A percentile compares a stretch with the other conserved stretches of the same genome.
Conservation (phyloP, 169 alveolate genomes). For the Plasmodium blacklocki region DNA sequence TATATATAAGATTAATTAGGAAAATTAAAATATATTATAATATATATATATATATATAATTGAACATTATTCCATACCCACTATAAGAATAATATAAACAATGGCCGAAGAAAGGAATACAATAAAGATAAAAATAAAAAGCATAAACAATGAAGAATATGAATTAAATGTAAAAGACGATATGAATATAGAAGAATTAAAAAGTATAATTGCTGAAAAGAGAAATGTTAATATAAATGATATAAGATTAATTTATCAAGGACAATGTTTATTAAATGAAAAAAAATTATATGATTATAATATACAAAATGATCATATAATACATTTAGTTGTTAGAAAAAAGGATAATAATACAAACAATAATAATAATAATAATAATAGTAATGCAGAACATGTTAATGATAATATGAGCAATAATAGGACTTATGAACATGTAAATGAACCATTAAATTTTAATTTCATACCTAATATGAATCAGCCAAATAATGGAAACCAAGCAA, state of each 20-base stretch:
- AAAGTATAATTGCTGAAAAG: conserved; percentile 33
- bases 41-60: not conserved
- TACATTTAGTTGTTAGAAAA: conserved; percentile 69
- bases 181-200: conserved; percentile 48
- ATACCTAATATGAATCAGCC: conserved; percentile 4
- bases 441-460: conserved; percentile 27
- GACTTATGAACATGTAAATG: not conserved
- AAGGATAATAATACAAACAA: conserved; percentile 18
- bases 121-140: conserved; percentile 51
- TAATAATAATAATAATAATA: conserved; percentile 15
- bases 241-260: conserved; percentile 67
- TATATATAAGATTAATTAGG: not conserved
- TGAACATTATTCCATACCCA: not conserved
- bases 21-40: not conserved
- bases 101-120: conserved; percentile 30
- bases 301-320: conserved; percentile 65
- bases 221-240: conserved; percentile 45
- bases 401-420: conserved; percentile 12
- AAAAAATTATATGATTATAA: conserved; percentile 55
- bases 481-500: conserved; percentile 10
- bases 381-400: not conserved
- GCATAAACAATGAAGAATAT: conserved; percentile 48
- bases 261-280: conserved; percentile 53
- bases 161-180: conserved; percentile 30
- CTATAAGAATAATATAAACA: not conserved